These are phyloP conservation scores for Epichloe elymi DNA, from an alignment of 2,329 filamentous ascomycete genomes.

Conservation along the genomic window DNA sequence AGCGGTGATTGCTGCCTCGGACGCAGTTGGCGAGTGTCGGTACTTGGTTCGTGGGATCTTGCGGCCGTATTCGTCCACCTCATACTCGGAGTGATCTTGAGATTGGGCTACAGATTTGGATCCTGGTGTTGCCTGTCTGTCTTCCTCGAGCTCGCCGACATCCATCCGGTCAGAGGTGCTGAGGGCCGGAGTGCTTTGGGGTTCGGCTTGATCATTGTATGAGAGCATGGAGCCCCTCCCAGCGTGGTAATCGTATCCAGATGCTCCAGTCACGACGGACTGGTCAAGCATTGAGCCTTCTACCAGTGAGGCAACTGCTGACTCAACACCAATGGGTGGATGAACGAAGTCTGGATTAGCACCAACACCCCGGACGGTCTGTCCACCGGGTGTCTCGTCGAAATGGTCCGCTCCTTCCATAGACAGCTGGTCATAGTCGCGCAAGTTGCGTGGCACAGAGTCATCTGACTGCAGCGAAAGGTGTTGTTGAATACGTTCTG, in stretches of 20 bases:
- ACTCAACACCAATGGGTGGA: slow-evolving; percentile 63
- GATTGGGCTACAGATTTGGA: slow-evolving; percentile 25
- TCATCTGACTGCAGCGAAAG: slow-evolving; percentile 22
- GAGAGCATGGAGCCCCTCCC: slow-evolving; percentile 25
- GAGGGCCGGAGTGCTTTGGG: slow-evolving; percentile 20
- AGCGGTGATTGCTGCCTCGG: slow-evolving; percentile 43
- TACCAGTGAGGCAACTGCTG: slow-evolving; percentile 73
- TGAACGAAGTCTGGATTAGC: slow-evolving; percentile 68
- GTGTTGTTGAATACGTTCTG: slow-evolving; percentile 19
- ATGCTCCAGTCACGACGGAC: slow-evolving; percentile 54
- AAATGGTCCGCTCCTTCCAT: slow-evolving; percentile 45
- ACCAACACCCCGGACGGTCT: slow-evolving; percentile 56
- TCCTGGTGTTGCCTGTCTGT: slow-evolving; percentile 27
- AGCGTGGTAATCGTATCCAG: slow-evolving; percentile 33
- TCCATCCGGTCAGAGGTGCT: slow-evolving; percentile 30
- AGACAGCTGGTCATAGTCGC: slow-evolving; percentile 39
- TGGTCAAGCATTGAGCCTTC: slow-evolving; percentile 59
- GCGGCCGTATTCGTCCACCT: slow-evolving; percentile 43
- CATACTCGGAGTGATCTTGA: slow-evolving; percentile 40
- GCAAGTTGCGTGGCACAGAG: slow-evolving; percentile 27
- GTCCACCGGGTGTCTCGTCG: slow-evolving; percentile 48
- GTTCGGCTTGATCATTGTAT: slow-evolving; percentile 18
- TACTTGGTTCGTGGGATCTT: slow-evolving; percentile 36
- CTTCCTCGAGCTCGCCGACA: slow-evolving; percentile 24
- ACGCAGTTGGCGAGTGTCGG: slow-evolving; percentile 39